Percentiles rank a stretch among this genome's conserved stretches.
These are phyloP conservation scores for Calamus simplicifolius DNA, from an alignment of 176 grass and related monocot genomes.

Conservation along the genomic window DNA sequence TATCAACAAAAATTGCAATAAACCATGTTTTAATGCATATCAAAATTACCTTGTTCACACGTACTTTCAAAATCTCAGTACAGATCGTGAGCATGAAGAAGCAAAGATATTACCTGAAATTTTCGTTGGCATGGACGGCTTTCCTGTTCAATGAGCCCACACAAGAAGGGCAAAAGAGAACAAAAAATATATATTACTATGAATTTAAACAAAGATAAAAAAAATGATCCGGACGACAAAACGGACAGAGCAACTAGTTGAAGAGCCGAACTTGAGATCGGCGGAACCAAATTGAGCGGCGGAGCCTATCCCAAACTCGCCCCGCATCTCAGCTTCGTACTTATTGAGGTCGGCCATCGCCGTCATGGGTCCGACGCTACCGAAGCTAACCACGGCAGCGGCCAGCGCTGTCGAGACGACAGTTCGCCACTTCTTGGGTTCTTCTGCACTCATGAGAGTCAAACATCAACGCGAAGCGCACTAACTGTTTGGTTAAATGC, in stretches of 20 bases:
- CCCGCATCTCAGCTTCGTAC: slow-evolving; percentile 79
- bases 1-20: no score
- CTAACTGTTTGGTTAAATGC: slow-evolving; percentile 29
- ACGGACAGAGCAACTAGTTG: not conserved
- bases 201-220: not conserved
- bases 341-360: slow-evolving; percentile 72
- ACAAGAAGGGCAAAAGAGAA: slow-evolving; percentile 8
- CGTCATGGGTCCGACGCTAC: slow-evolving; percentile 30
- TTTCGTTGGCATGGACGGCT: slow-evolving; percentile 74
- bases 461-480: not conserved
- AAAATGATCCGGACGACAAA: not conserved
- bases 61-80: no score
- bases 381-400: slow-evolving; percentile 34
- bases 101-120: slow-evolving; percentile 61
- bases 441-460: slow-evolving; percentile 12
- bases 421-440: slow-evolving; percentile 43
- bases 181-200: slow-evolving; percentile 12
- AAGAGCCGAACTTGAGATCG: slow-evolving; percentile 63
- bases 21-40: no score
- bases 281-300: slow-evolving; percentile 89
- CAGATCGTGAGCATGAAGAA: no score
- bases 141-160: slow-evolving; percentile 34
- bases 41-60: no score
- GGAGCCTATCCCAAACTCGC: slow-evolving; percentile 88
- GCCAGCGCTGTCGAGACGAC: slow-evolving; percentile 63